Percentiles rank a stretch among this genome's conserved stretches.
Evolutionary conservation across 2,329 filamentous ascomycete species (phyloP).

Genomic region (Bipolaris gigantea): DNA sequence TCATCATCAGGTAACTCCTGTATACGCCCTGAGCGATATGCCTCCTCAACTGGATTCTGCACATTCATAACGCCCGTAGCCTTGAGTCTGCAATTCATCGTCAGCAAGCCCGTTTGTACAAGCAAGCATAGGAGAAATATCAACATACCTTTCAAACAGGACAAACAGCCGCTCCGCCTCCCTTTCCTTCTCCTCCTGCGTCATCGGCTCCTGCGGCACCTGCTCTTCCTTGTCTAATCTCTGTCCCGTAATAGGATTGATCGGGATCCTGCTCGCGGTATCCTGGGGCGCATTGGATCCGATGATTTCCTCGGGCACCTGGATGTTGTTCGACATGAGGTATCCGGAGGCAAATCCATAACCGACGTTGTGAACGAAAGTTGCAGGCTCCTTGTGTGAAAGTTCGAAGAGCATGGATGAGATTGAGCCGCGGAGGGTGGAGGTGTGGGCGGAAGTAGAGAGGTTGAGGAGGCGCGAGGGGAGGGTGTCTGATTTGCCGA

Average conservation of each 20-base stretch:
- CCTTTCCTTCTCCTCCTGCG: constrained; percentile 83
- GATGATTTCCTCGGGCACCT: constrained; percentile 68
- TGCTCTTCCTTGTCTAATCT: constrained; percentile 68
- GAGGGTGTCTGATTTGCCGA: constrained; percentile 74
- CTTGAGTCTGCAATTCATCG: constrained; percentile 56
- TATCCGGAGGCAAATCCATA: constrained; percentile 94
- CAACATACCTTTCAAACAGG: constrained; percentile 74
- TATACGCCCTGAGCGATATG: constrained; percentile 69
- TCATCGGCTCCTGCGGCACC: constrained; percentile 72
- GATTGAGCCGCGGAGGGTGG: constrained; percentile 73
- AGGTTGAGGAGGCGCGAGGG: constrained; percentile 76
- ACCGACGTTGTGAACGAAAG: constrained; percentile 87
- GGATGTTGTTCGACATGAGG: constrained; percentile 79
- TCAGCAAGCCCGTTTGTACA: constrained; percentile 7
- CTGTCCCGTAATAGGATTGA: constrained; percentile 90
- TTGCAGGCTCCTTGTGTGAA: constrained; percentile 75
- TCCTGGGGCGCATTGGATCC: constrained; percentile 53
- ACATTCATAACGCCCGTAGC: constrained; percentile 76
- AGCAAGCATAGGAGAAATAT: neutral
- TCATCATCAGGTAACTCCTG: constrained; percentile 65
- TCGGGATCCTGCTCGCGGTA: constrained; percentile 40
- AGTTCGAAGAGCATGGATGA: constrained; percentile 83
- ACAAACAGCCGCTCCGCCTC: constrained; percentile 91
- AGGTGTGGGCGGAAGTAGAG: constrained; percentile 71
- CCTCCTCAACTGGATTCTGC: constrained; percentile 75